Evolutionary conservation across 352 stramenopile species (phyloP).

Genomic region (Pythium plurisporium): DNA sequence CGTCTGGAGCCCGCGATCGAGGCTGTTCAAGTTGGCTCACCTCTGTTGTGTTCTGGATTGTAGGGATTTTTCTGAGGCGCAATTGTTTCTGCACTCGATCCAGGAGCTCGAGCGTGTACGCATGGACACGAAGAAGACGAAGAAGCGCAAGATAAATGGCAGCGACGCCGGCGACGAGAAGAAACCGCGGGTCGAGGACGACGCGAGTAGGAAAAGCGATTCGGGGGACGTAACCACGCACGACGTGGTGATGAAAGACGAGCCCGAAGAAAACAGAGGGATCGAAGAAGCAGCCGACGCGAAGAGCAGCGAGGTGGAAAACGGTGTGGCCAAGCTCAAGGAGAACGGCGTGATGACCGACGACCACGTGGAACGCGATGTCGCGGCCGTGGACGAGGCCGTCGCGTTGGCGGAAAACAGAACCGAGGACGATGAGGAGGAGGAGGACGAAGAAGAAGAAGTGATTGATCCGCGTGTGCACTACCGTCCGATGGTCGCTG

Average conservation of each 20-base stretch:
- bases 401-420: conserved; percentile 17
- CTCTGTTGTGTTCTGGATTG: conserved; percentile 3
- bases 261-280: neutral
- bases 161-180: conserved; percentile 17
- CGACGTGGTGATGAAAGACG: conserved; percentile 11
- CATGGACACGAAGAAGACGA: conserved; percentile 59
- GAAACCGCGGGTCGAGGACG: conserved; percentile 13
- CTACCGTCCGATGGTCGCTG: conserved; percentile 79
- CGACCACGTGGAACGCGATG: conserved; percentile 4
- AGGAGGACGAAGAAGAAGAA: conserved; percentile 45
- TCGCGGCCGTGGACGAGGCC: conserved; percentile 4
- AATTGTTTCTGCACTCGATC: conserved; percentile 82
- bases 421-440: conserved; percentile 19
- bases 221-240: neutral
- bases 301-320: neutral
- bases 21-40: neutral
- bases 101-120: conserved; percentile 70
- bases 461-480: conserved; percentile 84
- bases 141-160: conserved; percentile 30
- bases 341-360: conserved; percentile 23
- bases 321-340: conserved; percentile 1
- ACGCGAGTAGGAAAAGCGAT: conserved; percentile 3
- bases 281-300: neutral
- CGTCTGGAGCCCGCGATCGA: neutral
- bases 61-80: conserved; percentile 80